Percentiles rank a stretch among this genome's conserved stretches.
Evolutionary conservation across 148 eudicot species (phyloP).

Genomic region (Silene uniflora): DNA sequence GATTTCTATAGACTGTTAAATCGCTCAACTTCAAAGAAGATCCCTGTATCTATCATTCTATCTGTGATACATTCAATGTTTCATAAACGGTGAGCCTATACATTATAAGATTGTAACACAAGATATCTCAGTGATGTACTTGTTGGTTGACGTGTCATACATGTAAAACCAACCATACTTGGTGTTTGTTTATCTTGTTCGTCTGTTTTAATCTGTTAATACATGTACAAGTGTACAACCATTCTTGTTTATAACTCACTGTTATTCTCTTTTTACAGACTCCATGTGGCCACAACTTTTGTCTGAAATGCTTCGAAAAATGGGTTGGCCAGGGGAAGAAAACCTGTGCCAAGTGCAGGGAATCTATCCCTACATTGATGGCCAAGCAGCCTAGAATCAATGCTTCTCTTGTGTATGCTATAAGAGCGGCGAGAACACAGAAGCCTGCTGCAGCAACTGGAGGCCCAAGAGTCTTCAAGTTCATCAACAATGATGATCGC

Average conservation of each 20-base stretch:
- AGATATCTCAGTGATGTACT: too few species aligned
- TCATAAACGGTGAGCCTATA: too few species aligned
- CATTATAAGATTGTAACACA: too few species aligned
- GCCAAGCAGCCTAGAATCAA: slow-evolving; percentile 77
- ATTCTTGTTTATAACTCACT: background rate
- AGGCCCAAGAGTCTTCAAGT: slow-evolving; percentile 42
- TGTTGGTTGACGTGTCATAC: too few species aligned
- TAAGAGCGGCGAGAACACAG: slow-evolving; percentile 58
- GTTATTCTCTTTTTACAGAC: slow-evolving; percentile 46
- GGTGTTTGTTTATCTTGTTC: background rate
- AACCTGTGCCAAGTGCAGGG: slow-evolving; percentile 79
- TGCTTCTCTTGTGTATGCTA: slow-evolving; percentile 56
- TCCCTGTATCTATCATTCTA: too few species aligned
- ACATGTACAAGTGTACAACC: background rate
- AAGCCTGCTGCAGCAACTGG: slow-evolving; percentile 29
- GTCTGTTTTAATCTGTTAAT: background rate
- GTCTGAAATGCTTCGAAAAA: slow-evolving; percentile 84
- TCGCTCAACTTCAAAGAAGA: too few species aligned
- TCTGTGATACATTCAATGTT: too few species aligned
- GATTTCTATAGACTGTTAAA: too few species aligned
- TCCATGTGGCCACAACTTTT: slow-evolving; percentile 90
- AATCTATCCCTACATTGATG: slow-evolving; percentile 51
- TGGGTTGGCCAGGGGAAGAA: slow-evolving; percentile 76
- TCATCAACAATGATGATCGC: slow-evolving; percentile 48
- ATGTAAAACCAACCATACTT: too few species aligned